Percentiles rank a stretch among this genome's conserved stretches.
These are phyloP conservation scores for Atalantia buxifolia DNA, from an alignment of 345 rosid genomes.

Conservation along the genomic window DNA sequence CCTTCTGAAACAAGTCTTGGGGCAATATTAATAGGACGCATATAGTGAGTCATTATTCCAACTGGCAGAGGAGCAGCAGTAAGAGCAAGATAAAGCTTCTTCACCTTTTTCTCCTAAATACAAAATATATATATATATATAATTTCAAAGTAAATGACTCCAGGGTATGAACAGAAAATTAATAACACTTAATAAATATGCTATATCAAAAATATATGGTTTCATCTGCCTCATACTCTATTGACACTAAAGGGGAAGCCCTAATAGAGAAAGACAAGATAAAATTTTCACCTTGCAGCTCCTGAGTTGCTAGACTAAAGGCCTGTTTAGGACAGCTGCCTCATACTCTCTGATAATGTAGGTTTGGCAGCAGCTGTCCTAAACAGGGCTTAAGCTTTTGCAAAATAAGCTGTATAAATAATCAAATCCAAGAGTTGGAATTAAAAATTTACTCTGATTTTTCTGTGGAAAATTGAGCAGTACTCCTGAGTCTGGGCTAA, in stretches of 20 bases:
- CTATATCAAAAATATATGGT: not conserved
- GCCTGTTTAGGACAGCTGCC: too few relatives aligned
- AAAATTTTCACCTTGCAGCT: not conserved
- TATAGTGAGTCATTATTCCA: slow-evolving; percentile 82
- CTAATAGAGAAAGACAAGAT: not conserved
- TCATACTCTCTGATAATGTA: too few relatives aligned
- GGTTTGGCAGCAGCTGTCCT: too few relatives aligned
- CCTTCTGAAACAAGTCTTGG: slow-evolving; percentile 88
- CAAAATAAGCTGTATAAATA: not conserved
- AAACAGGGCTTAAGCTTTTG: not conserved
- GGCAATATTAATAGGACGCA: slow-evolving; percentile 82
- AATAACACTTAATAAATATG: not conserved
- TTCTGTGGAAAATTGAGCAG: slow-evolving; percentile 76
- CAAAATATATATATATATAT: not conserved
- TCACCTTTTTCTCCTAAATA: slow-evolving; percentile 67
- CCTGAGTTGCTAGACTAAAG: not conserved
- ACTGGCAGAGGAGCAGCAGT: slow-evolving; percentile 70
- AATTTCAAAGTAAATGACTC: not conserved
- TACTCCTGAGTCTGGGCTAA: slow-evolving; percentile 75
- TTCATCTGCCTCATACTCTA: not conserved
- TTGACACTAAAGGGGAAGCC: not conserved
- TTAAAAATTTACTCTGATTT: slow-evolving; percentile 58
- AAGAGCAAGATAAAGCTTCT: slow-evolving; percentile 88
- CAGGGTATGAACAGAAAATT: not conserved
- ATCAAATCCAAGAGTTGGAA: not conserved